Conservation (phyloP, 768 basidiomycete species). For the Glaciozyma antarctica region DNA sequence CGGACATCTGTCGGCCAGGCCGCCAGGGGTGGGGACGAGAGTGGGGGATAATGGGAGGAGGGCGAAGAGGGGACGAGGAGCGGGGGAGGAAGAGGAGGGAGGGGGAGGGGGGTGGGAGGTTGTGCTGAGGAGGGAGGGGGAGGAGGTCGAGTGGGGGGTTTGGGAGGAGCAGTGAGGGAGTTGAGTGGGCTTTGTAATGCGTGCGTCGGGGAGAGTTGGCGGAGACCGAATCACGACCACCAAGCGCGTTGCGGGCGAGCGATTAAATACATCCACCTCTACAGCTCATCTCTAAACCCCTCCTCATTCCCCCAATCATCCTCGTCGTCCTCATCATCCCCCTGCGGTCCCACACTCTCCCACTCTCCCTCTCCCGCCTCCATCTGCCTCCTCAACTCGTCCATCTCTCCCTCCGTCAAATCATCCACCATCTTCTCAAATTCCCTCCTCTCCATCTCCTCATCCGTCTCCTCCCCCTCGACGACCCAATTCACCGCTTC, state of each 20-base stretch:
- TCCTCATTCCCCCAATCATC: neutral
- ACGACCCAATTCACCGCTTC: constrained; percentile 6
- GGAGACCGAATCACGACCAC: too few species aligned
- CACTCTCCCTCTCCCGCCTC: constrained; percentile 1
- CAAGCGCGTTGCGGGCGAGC: too few species aligned
- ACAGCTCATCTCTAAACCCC: neutral
- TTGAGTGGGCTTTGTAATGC: neutral
- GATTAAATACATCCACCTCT: too few species aligned
- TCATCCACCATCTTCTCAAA: constrained; percentile 12
- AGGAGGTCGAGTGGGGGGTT: constrained; percentile 1
- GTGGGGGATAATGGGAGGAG: constrained; percentile 24
- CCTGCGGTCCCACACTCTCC: too few species aligned
- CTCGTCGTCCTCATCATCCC: neutral
- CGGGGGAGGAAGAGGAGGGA: constrained; percentile 28
- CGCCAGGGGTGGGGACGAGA: constrained; percentile 14
- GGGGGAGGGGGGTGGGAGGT: constrained; percentile 13
- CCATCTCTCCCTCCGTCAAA: constrained; percentile 25
- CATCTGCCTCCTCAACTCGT: constrained; percentile 13
- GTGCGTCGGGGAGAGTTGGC: too few species aligned
- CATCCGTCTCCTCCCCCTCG: neutral
- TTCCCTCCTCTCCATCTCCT: neutral
- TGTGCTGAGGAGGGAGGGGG: neutral
- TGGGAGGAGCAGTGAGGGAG: constrained; percentile 18
- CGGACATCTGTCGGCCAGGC: constrained; percentile 15
- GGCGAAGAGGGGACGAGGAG: constrained; percentile 23